Evolutionary conservation across 2,329 filamentous ascomycete species (phyloP), one percentile per base, ranked within the genome.

Genomic region (Ceratocystis variospora): DNA sequence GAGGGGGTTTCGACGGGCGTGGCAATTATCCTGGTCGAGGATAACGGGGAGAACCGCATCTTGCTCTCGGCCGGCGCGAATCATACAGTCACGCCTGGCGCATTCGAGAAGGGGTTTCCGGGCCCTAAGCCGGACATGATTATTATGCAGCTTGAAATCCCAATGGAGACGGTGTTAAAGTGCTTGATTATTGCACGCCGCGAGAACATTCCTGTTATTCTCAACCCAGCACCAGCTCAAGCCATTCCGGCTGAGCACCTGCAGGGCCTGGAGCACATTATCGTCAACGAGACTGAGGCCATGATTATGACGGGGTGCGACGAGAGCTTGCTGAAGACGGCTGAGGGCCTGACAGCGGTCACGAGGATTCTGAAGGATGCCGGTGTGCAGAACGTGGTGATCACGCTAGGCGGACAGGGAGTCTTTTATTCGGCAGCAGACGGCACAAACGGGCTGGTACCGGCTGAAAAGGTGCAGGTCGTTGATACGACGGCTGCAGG

Each of bases 221-320:
- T 90, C 67, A 91, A 91, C 71, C 87, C 88, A 22, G 87, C 88
- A 0, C 83, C 83, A 6, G 87, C 87, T 0, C 78, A 82, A 1
- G 76, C 77, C 0, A 74, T 90, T 1, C 85, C 86, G 0, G 77
- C 80, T 1, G 78, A 82, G 48, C 80, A 80, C 2, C 88, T 84
- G 69, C 69, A 74, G 10, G 79, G 79, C 0, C 78, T 91, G 4
- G 80, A 81, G 19, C 86, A 89, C 71, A 76, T 91, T 28, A 81
- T 91, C 61, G 78, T 91, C 71, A 91, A 92, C 70, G 87, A 91
- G 74, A 88, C 82, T 1, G 88, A 91, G 76, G 85, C 87, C 5
- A 81, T 82, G 12, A 79, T 88, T 41, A 79, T 89, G 67, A 63
- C 55, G 15, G 66, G 46, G 22, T 64, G 63, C 61, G 50, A 41